Evolutionary conservation across 2,329 filamentous ascomycete genomes (phyloP), one percentile per base, ranked within the genome.

Genomic region (Cladosporium sp.): DNA sequence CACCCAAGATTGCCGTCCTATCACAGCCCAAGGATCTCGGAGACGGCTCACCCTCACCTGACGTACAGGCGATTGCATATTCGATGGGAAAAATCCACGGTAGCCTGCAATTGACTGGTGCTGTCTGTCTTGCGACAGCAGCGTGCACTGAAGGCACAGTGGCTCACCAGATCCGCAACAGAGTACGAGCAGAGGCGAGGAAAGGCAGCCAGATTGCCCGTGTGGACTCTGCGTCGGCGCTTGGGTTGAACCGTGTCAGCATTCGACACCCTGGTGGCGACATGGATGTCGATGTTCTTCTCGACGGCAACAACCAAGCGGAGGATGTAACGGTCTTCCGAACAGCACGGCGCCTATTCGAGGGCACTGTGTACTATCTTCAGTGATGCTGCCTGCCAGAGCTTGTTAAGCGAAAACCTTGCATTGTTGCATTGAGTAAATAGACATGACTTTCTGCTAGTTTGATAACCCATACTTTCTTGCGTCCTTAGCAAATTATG

Each of bases 41-140:
- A 61, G 61, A 64, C 8, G 24, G 36, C 5, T 15, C 34, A 11
- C 18, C 38, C 21, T 47, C 36, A 12, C 54, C 58, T 54, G 69
- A 72, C 14, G 60, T 76, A 14, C 66, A 70, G 38, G 71, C 73
- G 8, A 66, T 69, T 11, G 73, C 74, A 7, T 76, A 74, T 55
- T 74, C 71, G 41, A 77, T 77, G 75, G 74, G 74, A 10, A 75
- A 74, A 44, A 71, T 73, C 34, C 75, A 76, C 52, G 74, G 75
- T 30, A 75, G 73, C 54, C 63, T 77, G 57, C 75, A 77, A 59
- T 69, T 76, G n/a, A 76, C 74, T 10, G 75, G 75, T 3, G 75
- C 75, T 10, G 75, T 75, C 11, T 76, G 74, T 59, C 59, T 76
- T 15, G 74, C 68, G 6, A 70, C 74, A 15, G 74, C 74, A 10